Evolutionary conservation across 805 yeast genomes (phyloP).

Genomic region (Lachancea sp.): DNA sequence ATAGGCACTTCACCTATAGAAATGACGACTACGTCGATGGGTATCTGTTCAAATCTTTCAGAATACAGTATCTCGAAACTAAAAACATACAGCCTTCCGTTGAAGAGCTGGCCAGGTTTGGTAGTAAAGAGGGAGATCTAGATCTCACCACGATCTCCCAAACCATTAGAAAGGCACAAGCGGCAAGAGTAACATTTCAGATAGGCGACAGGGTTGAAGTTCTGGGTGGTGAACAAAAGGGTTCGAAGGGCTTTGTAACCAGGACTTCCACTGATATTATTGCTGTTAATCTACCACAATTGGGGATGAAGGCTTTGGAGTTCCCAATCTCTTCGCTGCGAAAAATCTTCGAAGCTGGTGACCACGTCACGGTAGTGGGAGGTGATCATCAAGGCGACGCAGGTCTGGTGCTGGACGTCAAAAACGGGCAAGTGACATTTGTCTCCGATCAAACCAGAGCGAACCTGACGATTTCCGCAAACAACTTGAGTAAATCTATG

Average conservation of each 20-base stretch:
- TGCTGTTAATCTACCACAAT: constrained; percentile 43
- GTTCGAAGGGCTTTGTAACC: constrained; percentile 75
- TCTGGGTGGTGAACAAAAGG: constrained; percentile 87
- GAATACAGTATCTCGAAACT: constrained; percentile 72
- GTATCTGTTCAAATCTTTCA: constrained; percentile 77
- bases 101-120: constrained; percentile 81
- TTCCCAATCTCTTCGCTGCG: constrained; percentile 77
- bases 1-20: constrained; percentile 61
- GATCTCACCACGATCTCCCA: constrained; percentile 84
- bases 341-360: constrained; percentile 85
- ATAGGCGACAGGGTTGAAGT: constrained; percentile 94
- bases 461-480: constrained; percentile 89
- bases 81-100: constrained; percentile 79
- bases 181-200: constrained; percentile 59
- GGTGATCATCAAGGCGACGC: constrained; percentile 93
- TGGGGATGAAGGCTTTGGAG: constrained; percentile 52
- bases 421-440: constrained; percentile 80
- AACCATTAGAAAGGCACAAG: constrained; percentile 61
- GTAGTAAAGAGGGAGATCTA: constrained; percentile 75
- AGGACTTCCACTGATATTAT: constrained; percentile 57
- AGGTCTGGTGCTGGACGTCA: constrained; percentile 81
- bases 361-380: constrained; percentile 85
- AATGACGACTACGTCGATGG: constrained; percentile 91
- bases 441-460: constrained; percentile 83
- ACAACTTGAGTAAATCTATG: constrained; percentile 84